Evolutionary conservation across 1,139 yeast genomes (phyloP), one percentile per base, ranked within the genome.

Genomic region (Lodderomyces pseudojiufengensis): DNA sequence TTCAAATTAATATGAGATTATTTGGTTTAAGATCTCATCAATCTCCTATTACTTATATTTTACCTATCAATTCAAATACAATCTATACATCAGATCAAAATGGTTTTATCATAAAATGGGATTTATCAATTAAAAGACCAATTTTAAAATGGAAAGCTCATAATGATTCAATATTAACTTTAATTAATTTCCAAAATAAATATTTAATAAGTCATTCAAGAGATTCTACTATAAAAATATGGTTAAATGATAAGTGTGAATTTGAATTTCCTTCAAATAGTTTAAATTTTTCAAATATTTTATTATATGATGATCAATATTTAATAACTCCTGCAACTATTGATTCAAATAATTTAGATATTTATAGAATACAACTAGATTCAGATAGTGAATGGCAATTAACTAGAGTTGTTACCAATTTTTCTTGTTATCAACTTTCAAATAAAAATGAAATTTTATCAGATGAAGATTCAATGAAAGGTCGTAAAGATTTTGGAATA

Each of bases 281-380:
- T 1, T 55, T 78, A 44, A 78, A 78, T 48, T 79, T 74, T 48
- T 64, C 79, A 41, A 78, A 78, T 46, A 70, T 78, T 21, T 72
- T 55, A 14, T 47, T 62, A 5, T 38, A 41, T 3, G 47, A 46
- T 1, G 52, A 59, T 7, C 46, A 46, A 4, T 34, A 44, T 29
- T 45, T 78, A 26, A 49, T 75, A 5, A 68, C 81, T 0, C 81
- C 84, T 0, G 73, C 77, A 12, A 68, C 81, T 0, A 50, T 59
- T 6, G 72, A 75, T 45, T 75, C 84, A 1, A 68, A 75, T 35
- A 62, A 65, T 30, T 67, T 77, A 44, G 84, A 79, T 48, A 45
- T 78, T 1, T 79, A 78, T 48, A 49, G 50, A 29, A 44, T 75
- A 39, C 16, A 3, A 14, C 41, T 16, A 43, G 31, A 9, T n/a